Conservation (phyloP, 2,329 filamentous ascomycete genomes). For the Botrytis elliptica region DNA sequence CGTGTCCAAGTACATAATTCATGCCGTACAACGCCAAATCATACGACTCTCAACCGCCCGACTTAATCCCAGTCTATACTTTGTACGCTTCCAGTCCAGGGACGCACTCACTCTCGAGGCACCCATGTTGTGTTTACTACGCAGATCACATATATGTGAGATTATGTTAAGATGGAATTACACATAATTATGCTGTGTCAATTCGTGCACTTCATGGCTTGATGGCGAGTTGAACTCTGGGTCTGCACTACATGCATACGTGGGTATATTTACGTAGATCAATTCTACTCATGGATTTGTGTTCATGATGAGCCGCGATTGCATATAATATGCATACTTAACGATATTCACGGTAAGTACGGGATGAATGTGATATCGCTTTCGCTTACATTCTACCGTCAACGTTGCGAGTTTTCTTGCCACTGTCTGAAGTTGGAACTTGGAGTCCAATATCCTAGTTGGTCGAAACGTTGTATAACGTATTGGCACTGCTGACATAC, state of each 20-base stretch:
- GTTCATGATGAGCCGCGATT: background rate
- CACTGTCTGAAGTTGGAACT: background rate
- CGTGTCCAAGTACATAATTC: background rate
- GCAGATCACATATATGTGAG: background rate
- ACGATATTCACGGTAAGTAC: background rate
- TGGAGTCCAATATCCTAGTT: background rate
- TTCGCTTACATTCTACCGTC: background rate
- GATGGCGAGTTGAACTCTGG: background rate
- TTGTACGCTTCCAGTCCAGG: background rate
- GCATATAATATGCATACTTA: background rate
- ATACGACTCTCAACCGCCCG: conserved; percentile 1
- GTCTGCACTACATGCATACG: background rate
- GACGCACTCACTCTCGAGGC: background rate
- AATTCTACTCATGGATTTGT: background rate
- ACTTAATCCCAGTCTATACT: background rate
- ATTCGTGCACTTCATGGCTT: background rate
- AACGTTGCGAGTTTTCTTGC: background rate
- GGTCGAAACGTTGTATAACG: background rate
- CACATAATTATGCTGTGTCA: background rate
- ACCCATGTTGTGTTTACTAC: background rate
- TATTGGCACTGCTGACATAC: conserved; percentile 8
- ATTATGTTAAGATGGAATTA: background rate
- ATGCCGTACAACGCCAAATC: conserved; percentile 6
- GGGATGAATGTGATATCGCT: background rate
- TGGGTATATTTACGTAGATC: background rate